Conservation (phyloP, 2,329 filamentous ascomycete species). For the Zymoseptoria brevis region DNA sequence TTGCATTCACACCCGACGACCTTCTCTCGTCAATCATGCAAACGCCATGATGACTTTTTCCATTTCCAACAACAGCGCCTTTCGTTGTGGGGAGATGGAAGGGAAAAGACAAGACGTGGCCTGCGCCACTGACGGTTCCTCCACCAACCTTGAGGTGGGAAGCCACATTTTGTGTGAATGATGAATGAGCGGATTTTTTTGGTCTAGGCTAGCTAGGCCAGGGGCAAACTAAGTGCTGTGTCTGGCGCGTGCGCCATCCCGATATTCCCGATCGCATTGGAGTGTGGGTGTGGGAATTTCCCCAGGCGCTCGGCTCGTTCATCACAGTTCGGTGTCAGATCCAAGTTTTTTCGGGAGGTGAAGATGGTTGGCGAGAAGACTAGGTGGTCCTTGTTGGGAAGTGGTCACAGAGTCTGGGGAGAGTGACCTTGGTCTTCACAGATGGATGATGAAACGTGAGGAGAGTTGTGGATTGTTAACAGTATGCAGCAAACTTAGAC, state of each 20-base stretch:
- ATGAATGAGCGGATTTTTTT: background rate
- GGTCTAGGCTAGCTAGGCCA: background rate
- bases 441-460: background rate
- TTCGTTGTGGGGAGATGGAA: too few relatives aligned
- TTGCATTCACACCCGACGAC: background rate
- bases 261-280: background rate
- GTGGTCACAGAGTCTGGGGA: background rate
- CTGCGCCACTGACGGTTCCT: background rate
- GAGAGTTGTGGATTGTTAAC: background rate
- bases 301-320: background rate
- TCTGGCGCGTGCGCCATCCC: background rate
- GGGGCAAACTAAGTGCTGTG: background rate
- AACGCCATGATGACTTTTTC: background rate
- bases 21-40: too few relatives aligned
- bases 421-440: background rate
- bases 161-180: background rate
- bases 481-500: background rate
- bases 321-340: background rate
- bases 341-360: background rate
- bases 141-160: too few relatives aligned
- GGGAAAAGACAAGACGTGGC: too few relatives aligned
- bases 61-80: too few relatives aligned
- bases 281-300: background rate
- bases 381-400: background rate
- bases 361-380: background rate